Base-by-base conservation (phyloP, 2,329 filamentous ascomycete species). In the Drechslera avenae region DNA sequence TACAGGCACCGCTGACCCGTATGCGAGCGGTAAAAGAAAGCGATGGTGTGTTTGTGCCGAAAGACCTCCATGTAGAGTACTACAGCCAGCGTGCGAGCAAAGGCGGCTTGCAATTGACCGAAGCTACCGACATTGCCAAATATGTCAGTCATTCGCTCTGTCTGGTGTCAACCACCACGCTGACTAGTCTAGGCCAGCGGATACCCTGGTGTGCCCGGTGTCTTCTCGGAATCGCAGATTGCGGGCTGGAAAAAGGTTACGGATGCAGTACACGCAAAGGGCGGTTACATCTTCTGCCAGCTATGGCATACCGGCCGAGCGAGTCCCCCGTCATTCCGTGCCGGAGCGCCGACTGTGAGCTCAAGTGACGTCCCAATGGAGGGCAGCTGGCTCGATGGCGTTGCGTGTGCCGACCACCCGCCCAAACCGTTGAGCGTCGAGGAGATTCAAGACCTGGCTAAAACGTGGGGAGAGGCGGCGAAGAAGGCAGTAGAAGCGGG, bases 71-170 rank as follows among this genome's bases (percentile, higher is more conserved):
- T 3, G 64, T 72, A 14, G 76, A 82, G 46, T 81, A 84, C 70
- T 85, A 85, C 66, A 67, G 69, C 16, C 81, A 86, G 62, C 77
- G 83, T 18, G 80, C 75, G 30, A 73, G 75, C 8, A 77, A 79
- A 4, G 83, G 83, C 18, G 84, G 82, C 1, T 71, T 87, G 2
- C 68, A 87, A 34, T 79, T 87, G 57, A 80, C 79, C 3, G 85
- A 87, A 65, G 83, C 78, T 0, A 82, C 81, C 9, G 69, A 73
- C 30, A 73, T 72, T 48, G 62, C 57, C 47, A 62, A 67, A 59
- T 71, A 68, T 50, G 69, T 71, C 41, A 56, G 60, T 49, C 19
- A 21, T 21, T 8, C 31, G 23, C 23, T 4, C 17, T 14, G 13
- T 10, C 16, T 34, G 19, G 2, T 3, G 26, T 10, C 21, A 39